Conservation (phyloP, 257 asterid genomes). For the Lithospermum erythrorhizon region DNA sequence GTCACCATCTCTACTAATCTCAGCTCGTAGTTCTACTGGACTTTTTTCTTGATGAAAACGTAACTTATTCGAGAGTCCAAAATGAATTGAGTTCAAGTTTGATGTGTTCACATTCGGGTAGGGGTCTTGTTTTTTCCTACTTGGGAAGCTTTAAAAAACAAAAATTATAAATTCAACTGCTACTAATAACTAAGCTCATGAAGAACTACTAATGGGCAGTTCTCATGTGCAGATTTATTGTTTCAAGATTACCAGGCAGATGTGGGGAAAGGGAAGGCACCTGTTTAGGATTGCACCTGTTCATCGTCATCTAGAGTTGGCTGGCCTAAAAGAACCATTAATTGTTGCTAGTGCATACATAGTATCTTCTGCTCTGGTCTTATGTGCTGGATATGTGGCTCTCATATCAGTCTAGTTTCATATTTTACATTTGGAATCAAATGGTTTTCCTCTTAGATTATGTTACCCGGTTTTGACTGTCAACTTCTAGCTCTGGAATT, state of each 20-base stretch:
- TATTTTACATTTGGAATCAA: no score
- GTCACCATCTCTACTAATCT: no score
- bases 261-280: conserved; percentile 32
- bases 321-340: conserved; percentile 54
- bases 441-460: background rate
- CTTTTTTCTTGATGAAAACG: background rate
- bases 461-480: background rate
- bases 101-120: no score
- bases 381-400: conserved; percentile 62
- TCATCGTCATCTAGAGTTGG: conserved; percentile 54
- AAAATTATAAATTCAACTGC: no score
- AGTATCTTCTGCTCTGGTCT: conserved; percentile 37
- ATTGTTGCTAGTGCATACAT: conserved; percentile 60
- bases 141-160: background rate
- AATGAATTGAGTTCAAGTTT: no score
- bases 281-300: conserved; percentile 43
- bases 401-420: conserved; percentile 50
- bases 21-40: no score
- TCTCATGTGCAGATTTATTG: conserved; percentile 32
- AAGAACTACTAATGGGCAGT: conserved; percentile 5
- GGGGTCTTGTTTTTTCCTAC: background rate
- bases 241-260: conserved; percentile 34
- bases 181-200: no score
- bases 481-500: background rate
- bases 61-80: background rate